These are phyloP conservation scores for Termitomyces titanicus DNA, from an alignment of 768 basidiomycete species.

Conservation along the genomic window DNA sequence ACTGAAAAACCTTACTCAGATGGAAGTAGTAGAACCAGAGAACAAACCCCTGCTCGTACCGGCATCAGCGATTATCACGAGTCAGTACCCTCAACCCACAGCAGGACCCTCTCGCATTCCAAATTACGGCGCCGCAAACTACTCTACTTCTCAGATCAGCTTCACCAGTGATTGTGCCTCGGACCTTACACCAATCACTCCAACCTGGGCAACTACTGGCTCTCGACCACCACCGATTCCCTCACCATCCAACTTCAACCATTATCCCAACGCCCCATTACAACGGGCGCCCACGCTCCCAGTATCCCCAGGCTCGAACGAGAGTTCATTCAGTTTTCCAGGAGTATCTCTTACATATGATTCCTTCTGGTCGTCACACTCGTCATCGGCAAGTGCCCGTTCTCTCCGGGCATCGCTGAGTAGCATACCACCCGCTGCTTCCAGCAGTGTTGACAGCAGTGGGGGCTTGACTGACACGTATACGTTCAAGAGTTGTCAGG, in stretches of 20 bases:
- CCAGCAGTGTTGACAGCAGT: neutral
- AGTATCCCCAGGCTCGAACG: conserved; percentile 5
- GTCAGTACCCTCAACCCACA: conserved; percentile 4
- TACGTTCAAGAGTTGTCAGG: conserved; percentile 1
- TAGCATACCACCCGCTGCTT: conserved; percentile 2
- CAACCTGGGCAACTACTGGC: conserved; percentile 5
- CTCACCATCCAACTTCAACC: conserved; percentile 8
- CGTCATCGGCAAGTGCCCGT: conserved; percentile 19
- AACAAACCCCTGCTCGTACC: conserved; percentile 4
- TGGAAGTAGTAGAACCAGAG: conserved; percentile 12
- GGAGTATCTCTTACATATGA: conserved; percentile 50
- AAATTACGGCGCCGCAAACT: neutral
- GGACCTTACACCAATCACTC: neutral
- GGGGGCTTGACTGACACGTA: neutral
- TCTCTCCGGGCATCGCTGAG: conserved; percentile 16
- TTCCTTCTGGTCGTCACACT: conserved; percentile 60
- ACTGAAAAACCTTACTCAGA: conserved; percentile 9
- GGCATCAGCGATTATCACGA: neutral
- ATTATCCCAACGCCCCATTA: conserved; percentile 9
- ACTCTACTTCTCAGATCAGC: neutral
- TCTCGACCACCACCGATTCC: conserved; percentile 1
- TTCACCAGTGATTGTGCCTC: neutral
- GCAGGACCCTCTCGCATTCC: neutral
- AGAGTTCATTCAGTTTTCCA: conserved; percentile 24
- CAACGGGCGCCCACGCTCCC: conserved; percentile 9